These are phyloP conservation scores for Lumnitzera racemosa DNA, from an alignment of 345 rosid species.

Conservation along the genomic window DNA sequence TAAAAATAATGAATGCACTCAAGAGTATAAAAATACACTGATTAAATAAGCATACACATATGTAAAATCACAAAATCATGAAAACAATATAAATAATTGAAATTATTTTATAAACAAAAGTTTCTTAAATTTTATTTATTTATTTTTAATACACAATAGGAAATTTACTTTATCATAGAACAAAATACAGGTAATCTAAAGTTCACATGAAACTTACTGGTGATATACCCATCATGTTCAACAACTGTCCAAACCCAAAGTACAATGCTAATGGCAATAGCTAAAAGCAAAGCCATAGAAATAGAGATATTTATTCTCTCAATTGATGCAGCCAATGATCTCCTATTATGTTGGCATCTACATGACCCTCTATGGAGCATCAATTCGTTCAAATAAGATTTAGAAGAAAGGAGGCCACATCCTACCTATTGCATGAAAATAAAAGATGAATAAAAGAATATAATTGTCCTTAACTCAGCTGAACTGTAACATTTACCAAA, in stretches of 20 bases:
- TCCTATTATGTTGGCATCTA: conserved; percentile 25
- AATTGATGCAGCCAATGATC: conserved; percentile 20
- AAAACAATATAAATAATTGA: too few species aligned
- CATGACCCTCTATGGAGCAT: conserved; percentile 23
- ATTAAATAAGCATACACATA: too few species aligned
- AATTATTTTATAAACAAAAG: too few species aligned
- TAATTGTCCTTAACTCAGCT: conserved; percentile 25
- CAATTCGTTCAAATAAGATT: conserved; percentile 4
- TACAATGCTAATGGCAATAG: conserved; percentile 66
- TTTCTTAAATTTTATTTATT: too few species aligned
- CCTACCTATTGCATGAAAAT: conserved; percentile 1
- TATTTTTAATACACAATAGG: too few species aligned
- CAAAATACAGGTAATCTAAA: not conserved
- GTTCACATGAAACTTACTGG: conserved; percentile 35
- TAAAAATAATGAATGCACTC: too few species aligned
- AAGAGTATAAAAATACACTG: too few species aligned
- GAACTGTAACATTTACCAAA: conserved; percentile 30
- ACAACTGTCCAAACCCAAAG: conserved; percentile 71
- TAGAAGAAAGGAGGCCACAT: conserved; percentile 9
- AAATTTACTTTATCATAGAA: not conserved
- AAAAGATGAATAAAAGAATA: not conserved
- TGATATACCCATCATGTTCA: conserved; percentile 70
- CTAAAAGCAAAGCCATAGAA: conserved; percentile 75
- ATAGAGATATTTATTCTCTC: conserved; percentile 87
- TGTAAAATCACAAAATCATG: too few species aligned